Percentiles rank a stretch among this genome's conserved stretches.
Conservation (phyloP, 257 asterid species). For the Cinchona pubescens region DNA sequence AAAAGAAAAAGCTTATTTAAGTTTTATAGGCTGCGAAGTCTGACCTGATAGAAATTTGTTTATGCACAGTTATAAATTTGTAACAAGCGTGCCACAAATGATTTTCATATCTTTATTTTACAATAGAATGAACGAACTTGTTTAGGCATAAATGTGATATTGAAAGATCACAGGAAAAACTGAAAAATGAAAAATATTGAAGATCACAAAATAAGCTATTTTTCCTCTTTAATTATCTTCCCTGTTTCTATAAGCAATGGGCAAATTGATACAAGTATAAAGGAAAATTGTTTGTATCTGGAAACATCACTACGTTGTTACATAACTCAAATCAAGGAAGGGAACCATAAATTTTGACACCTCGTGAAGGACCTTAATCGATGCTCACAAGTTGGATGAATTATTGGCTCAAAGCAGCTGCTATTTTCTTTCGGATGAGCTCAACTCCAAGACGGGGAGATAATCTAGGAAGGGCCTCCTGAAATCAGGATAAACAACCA, state of each 20-base stretch:
- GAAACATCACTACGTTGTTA: background rate
- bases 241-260: no score
- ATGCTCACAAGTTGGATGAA: background rate
- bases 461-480: conserved; percentile 81
- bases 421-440: conserved; percentile 72
- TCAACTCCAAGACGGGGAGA: conserved; percentile 88
- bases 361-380: background rate
- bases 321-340: background rate
- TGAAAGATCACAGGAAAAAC: background rate
- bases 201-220: no score
- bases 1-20: conserved; percentile 69
- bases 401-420: conserved; percentile 50
- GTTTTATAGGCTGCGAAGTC: background rate
- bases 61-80: background rate
- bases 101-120: no score
- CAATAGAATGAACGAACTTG: background rate
- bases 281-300: background rate
- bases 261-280: background rate
- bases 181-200: no score
- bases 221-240: no score
- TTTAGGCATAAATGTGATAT: background rate
- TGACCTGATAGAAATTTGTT: background rate
- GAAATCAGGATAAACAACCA: conserved; percentile 6
- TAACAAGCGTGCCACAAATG: background rate
- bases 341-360: background rate